Evolutionary conservation across 2,329 filamentous ascomycete genomes (phyloP), one percentile per base, ranked within the genome.

Genomic region (Pestalotiopsis sp.): DNA sequence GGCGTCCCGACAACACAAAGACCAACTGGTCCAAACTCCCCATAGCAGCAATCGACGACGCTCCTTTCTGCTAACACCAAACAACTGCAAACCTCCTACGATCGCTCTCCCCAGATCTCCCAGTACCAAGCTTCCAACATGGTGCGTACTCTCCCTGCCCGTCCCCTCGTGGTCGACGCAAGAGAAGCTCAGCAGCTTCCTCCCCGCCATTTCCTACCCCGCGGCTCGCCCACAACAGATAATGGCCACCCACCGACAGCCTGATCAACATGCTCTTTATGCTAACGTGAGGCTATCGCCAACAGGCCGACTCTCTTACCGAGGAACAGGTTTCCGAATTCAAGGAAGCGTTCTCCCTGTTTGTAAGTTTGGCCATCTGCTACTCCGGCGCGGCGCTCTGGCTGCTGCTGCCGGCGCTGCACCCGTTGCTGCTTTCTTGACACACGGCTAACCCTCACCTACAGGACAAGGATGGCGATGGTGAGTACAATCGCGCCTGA

Each of bases 261-360:
- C n/a, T 39, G 63, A 60, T 68, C 66, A 70, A 69, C 72, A 64
- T 70, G 66, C 61, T 66, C 70, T 23, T 14, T 38, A 31, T 66
- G 64, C 49, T 68, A 68, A 66, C 38, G 6, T 62, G 38, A 64
- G 41, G 56, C 65, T 45, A 64, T 66, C 62, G 60, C 69, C 61
- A 73, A 69, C 82, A 98, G 95, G 95, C 95, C 83, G 96, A 99
- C 83, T 95, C 95, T 83, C 92, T 99, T 80, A 98, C 96, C 78
- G 96, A 99, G 89, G 96, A 99, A 87, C 96, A 99, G 90, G 96
- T 99, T 82, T 98, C 96, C 82, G 96, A 99, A 88, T 99, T 98
- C 89, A 99, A 98, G 93, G 96, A 99, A 88, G 96, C 96, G 68
- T 99, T 99, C 87, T 99, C 96, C 82, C 93, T 99, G 75, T 99